phyloP scores from a whole-genome alignment of 768 basidiomycete species.

The Hericium alpestre region DNA sequence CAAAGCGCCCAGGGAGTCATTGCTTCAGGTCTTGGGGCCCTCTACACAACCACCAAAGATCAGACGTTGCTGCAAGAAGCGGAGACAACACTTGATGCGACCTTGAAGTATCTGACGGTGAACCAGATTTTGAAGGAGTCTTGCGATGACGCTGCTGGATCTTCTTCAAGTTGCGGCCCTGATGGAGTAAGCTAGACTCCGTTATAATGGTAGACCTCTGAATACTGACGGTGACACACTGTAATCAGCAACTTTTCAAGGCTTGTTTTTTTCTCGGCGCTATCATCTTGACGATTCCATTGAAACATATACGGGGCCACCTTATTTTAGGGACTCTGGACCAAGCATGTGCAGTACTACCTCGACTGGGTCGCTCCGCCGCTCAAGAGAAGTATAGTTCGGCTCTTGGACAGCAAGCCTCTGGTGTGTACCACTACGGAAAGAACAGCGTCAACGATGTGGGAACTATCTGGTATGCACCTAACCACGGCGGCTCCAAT shows the following conservation, averaged over 20 bases:
- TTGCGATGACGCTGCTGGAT: constrained; percentile 34
- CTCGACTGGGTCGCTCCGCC: constrained; percentile 33
- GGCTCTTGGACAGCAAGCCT: constrained; percentile 27
- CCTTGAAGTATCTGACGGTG: constrained; percentile 29
- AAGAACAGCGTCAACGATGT: constrained; percentile 29
- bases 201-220: neutral
- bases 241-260: neutral
- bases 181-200: neutral
- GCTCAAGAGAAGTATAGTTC: constrained; percentile 32
- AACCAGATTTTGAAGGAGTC: constrained; percentile 38
- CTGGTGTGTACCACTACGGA: constrained; percentile 34
- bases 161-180: constrained; percentile 27
- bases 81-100: constrained; percentile 43
- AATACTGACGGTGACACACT: too few species aligned
- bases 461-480: constrained; percentile 26
- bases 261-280: constrained; percentile 25
- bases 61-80: constrained; percentile 32
- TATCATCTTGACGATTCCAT: neutral
- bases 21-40: constrained; percentile 40
- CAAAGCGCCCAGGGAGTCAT: constrained; percentile 34
- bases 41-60: constrained; percentile 31
- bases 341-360: constrained; percentile 40
- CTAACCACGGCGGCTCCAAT: constrained; percentile 17
- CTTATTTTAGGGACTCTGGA: constrained; percentile 32
- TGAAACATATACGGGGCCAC: too few species aligned